Evolutionary conservation across 768 basidiomycete genomes (phyloP), one percentile per base, ranked within the genome.

Genomic region (Mycena galopus): DNA sequence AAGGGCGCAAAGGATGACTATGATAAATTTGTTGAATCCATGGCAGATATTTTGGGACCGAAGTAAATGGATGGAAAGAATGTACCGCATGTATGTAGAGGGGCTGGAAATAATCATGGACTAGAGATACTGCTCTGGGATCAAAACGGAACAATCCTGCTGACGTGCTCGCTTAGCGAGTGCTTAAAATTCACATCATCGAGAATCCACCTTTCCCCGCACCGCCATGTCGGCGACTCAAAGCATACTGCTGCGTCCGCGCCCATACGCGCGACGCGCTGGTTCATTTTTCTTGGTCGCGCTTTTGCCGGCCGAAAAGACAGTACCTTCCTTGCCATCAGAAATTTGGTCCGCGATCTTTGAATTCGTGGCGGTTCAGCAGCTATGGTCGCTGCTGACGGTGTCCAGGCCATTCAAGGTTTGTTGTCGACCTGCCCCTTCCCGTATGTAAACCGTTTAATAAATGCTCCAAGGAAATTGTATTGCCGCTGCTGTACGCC

Each of bases 321-420:
- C 86, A 21, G 73, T 86, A 58, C 89, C 87, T 72, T 82, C 89
- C 32, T 84, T 95, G 21, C 94, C 94, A 2, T 81, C 83, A 4
- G 94, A 95, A 82, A 78, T 95, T 72, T 95, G 94, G 94, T 82
- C 86, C 8, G 86, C 85, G 42, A 89, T 95, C 60, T 85, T 95
- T 62, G 78, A 81, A 33, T 83, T 82, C 76, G 82, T 82, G 59
- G 73, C 29, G 21, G 30, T 62, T 35, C 42, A 70, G 33, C 75
- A 29, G 78, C 80, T 78, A 69, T 80, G 82, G 75, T 83, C 83
- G n/a, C 75, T 86, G 47, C 57, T 85, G 63, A 80, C 77, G 12
- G 85, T 87, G 3, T 89, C 85, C 79, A 87, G 83, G 70, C 76
- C 79, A n/a, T 87, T 90, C 76, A 83, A 83, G 77, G 88, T 88